Evolutionary conservation across 2,329 filamentous ascomycete genomes (phyloP), one percentile per base, ranked within the genome.

Genomic region (Penicillium verrucosum): DNA sequence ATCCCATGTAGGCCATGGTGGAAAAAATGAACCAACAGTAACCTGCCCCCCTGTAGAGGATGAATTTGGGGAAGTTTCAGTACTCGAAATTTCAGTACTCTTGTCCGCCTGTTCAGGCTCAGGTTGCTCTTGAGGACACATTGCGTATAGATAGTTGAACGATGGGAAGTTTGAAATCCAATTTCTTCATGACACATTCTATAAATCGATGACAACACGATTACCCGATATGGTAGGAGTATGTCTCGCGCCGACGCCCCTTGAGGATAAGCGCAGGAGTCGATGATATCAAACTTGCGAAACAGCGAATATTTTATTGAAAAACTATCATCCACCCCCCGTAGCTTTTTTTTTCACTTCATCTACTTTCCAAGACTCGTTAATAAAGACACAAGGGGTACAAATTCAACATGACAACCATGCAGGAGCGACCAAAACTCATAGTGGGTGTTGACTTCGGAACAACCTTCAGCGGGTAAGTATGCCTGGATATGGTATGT

Each of bases 391-490:
- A 29, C 30, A 18, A 34, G 5, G 7, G 4, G 8, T 50, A 29
- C 9, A 16, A 25, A 27, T 21, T 32, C 29, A 36, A 36, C 11
- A 49, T 54, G 34, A 5, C 40, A 1, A 29, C 12, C 29, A n/a
- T 11, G 18, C 41, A 46, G 11, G 38, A 40, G 0, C 34, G 41
- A 11, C 46, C 60, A 6, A 49, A 38, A 18, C 29, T 70, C 9
- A 54, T 68, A 25, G 59, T 71, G 12, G 68, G 65, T 1, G 41
- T 70, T 23, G 69, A 71, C 45, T 71, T 70, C 46, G 70, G 68
- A 2, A 72, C 68, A 14, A 71, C 70, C 9, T 72, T 64, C 47
- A 70, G 65, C 43, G 67, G 70, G 66, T 70, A 51, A 29, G 55
- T 51, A 14, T 23, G 5, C 7, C 8, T n/a, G 2, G 30, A 34